Evolutionary conservation across 2,329 filamentous ascomycete species (phyloP).

Genomic region (Aureobasidium pullulans): DNA sequence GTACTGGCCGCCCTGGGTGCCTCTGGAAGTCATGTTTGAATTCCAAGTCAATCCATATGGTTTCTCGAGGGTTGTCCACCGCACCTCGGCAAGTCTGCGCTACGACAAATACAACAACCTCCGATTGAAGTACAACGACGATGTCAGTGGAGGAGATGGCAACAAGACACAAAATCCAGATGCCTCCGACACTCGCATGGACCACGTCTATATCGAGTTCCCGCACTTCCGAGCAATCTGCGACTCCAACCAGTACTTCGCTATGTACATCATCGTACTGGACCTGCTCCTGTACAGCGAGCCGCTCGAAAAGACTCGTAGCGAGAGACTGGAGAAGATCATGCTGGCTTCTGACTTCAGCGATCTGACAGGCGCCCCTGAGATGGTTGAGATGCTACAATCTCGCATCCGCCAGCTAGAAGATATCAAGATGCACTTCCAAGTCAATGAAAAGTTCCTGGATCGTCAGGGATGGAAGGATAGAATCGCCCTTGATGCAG

Average conservation of each 20-base stretch:
- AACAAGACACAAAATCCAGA: conserved; percentile 34
- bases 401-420: conserved; percentile 88
- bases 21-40: conserved; percentile 97
- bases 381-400: conserved; percentile 86
- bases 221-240: conserved; percentile 90
- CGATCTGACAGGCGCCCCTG: conserved; percentile 84
- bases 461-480: conserved; percentile 91
- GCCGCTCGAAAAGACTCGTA: conserved; percentile 93
- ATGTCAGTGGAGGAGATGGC: conserved; percentile 62
- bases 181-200: conserved; percentile 63
- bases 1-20: conserved; percentile 96
- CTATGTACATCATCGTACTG: conserved; percentile 94
- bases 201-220: conserved; percentile 95
- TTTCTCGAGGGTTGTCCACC: conserved; percentile 95
- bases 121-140: conserved; percentile 93
- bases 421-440: conserved; percentile 94
- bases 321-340: conserved; percentile 92
- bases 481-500: conserved; percentile 77
- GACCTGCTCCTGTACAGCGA: conserved; percentile 95
- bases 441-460: conserved; percentile 79
- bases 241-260: conserved; percentile 95
- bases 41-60: conserved; percentile 90
- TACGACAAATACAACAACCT: conserved; percentile 99
- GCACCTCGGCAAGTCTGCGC: conserved; percentile 86
- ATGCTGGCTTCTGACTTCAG: conserved; percentile 98